Evolutionary conservation across 2,329 filamentous ascomycete genomes (phyloP).

Genomic region (Bisporella sp.): DNA sequence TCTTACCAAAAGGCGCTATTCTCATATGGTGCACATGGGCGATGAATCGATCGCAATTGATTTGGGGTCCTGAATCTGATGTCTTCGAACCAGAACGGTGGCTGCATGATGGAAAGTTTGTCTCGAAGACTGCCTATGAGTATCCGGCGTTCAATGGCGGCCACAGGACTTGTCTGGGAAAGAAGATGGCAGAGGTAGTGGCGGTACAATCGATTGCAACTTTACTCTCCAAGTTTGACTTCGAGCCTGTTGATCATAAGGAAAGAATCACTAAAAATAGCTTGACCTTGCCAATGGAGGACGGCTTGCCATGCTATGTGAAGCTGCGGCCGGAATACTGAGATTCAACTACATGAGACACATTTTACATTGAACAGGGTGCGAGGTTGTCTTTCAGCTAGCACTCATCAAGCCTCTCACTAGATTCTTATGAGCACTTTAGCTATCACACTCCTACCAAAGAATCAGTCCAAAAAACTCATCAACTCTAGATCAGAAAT

Average conservation of each 20-base stretch:
- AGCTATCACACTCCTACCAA: background rate
- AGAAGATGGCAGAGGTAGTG: constrained; percentile 57
- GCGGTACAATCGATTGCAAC: constrained; percentile 48
- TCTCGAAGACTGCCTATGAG: constrained; percentile 43
- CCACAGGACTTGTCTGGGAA: constrained; percentile 52
- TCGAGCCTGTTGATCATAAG: constrained; percentile 32
- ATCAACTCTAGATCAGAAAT: background rate
- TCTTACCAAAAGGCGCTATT: constrained; percentile 44
- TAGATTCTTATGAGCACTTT: background rate
- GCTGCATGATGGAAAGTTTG: constrained; percentile 37
- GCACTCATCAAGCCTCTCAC: background rate
- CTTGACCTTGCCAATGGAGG: constrained; percentile 57
- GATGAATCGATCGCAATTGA: constrained; percentile 49
- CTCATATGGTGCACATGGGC: constrained; percentile 60
- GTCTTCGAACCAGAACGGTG: constrained; percentile 51
- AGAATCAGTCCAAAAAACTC: no score
- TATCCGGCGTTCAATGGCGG: constrained; percentile 62
- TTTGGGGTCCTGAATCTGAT: constrained; percentile 51
- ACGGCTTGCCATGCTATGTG: constrained; percentile 41
- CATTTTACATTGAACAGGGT: no score
- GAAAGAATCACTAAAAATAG: constrained; percentile 52
- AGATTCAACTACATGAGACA: background rate
- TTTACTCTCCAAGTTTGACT: constrained; percentile 43
- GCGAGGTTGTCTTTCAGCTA: no score
- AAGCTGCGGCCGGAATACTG: constrained; percentile 1